phyloP scores from a whole-genome alignment of 208 protist species.

The Paratrypanosoma confusum region DNA sequence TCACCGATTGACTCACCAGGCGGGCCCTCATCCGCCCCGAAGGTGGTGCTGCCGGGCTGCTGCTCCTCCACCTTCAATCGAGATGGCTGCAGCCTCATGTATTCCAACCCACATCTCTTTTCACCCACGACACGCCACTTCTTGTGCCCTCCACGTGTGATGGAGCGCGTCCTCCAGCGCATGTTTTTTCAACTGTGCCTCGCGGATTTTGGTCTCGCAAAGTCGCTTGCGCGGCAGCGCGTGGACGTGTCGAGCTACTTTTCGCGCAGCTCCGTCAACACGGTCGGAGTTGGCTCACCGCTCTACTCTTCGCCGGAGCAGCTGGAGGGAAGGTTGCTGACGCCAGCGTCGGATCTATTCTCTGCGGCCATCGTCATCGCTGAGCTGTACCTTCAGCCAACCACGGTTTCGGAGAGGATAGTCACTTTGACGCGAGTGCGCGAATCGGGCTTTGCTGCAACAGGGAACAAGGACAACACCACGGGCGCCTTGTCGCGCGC shows the following conservation, averaged over 20 bases:
- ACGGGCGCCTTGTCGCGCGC: too few relatives aligned
- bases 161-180: too few relatives aligned
- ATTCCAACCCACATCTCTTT: too few relatives aligned
- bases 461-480: too few relatives aligned
- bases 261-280: constrained; percentile 41
- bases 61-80: too few relatives aligned
- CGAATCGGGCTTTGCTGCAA: constrained; percentile 33
- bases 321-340: constrained; percentile 43
- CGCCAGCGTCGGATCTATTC: constrained; percentile 51
- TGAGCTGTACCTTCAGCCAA: constrained; percentile 77
- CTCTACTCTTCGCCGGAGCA: constrained; percentile 85
- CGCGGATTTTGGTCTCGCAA: constrained; percentile 74
- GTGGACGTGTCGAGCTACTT: constrained; percentile 27
- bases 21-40: too few relatives aligned
- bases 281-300: constrained; percentile 67
- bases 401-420: constrained; percentile 61
- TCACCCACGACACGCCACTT: too few relatives aligned
- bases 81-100: too few relatives aligned
- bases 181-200: constrained; percentile 60
- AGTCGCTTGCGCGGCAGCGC: constrained; percentile 20
- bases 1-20: too few relatives aligned
- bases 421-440: constrained; percentile 39
- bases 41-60: too few relatives aligned
- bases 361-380: constrained; percentile 59
- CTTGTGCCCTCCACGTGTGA: too few relatives aligned